Percentiles rank a stretch among this genome's conserved stretches.
Evolutionary conservation across 2,329 filamentous ascomycete species (phyloP).

Genomic region (Teratosphaeria nubilosa): DNA sequence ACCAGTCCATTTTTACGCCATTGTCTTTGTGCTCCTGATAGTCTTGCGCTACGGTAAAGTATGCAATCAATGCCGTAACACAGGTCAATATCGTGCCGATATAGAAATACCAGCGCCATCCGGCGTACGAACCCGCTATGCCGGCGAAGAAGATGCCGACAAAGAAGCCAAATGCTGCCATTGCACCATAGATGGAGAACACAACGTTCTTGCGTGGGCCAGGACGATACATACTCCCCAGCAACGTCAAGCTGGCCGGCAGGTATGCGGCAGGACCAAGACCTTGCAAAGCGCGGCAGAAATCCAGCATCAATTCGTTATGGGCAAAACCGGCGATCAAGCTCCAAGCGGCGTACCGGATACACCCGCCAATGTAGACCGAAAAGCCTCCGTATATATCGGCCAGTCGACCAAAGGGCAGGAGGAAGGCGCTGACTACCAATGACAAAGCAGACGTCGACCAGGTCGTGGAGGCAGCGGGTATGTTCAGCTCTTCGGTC

Average conservation of each 20-base stretch:
- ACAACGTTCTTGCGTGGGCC: slow-evolving; percentile 28
- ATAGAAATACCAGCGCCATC: slow-evolving; percentile 55
- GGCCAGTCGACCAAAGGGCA: slow-evolving; percentile 35
- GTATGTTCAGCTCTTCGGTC: slow-evolving; percentile 52
- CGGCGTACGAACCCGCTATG: slow-evolving; percentile 43
- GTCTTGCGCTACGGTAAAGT: slow-evolving; percentile 43
- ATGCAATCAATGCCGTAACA: slow-evolving; percentile 36
- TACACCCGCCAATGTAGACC: slow-evolving; percentile 49
- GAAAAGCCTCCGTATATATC: slow-evolving; percentile 54
- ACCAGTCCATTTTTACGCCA: slow-evolving; percentile 57
- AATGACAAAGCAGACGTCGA: slow-evolving; percentile 44
- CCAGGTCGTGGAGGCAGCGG: slow-evolving; percentile 51
- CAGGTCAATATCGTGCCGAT: slow-evolving; percentile 47
- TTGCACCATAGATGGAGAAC: slow-evolving; percentile 38
- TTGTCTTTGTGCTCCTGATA: slow-evolving; percentile 25
- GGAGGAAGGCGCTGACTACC: slow-evolving; percentile 37
- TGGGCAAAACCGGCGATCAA: slow-evolving; percentile 25
- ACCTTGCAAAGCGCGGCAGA: slow-evolving; percentile 27
- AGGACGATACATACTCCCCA: slow-evolving; percentile 27
- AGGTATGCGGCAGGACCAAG: slow-evolving; percentile 27
- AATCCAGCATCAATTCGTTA: slow-evolving; percentile 26
- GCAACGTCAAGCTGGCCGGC: slow-evolving; percentile 23
- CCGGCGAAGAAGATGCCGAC: slow-evolving; percentile 56
- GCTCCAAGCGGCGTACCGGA: slow-evolving; percentile 31
- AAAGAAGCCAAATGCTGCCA: slow-evolving; percentile 48